phyloP scores from a whole-genome alignment of 495 filamentous ascomycete species.

The Margaritispora aquatica region DNA sequence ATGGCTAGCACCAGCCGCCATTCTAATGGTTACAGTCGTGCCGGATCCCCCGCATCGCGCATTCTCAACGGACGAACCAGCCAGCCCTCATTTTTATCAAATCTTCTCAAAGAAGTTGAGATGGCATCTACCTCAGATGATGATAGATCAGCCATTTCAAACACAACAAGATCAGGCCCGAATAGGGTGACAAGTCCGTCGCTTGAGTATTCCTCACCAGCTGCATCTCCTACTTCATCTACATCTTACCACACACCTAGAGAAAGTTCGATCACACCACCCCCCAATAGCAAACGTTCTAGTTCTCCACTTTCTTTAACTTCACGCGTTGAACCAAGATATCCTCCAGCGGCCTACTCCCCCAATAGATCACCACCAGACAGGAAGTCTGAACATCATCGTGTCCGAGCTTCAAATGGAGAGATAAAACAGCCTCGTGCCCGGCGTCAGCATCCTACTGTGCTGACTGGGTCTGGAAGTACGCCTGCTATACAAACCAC shows the following conservation, averaged over 20 bases:
- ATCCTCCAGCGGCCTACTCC: conserved; percentile 53
- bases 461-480: conserved; percentile 43
- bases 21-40: conserved; percentile 16
- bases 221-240: conserved; percentile 54
- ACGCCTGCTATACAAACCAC: conserved; percentile 47
- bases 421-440: conserved; percentile 48
- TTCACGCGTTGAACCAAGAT: conserved; percentile 55
- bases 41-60: conserved; percentile 26
- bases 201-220: conserved; percentile 62
- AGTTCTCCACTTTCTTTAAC: conserved; percentile 65
- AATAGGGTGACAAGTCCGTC: conserved; percentile 33
- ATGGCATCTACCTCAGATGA: conserved; percentile 51
- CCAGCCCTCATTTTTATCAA: conserved; percentile 66
- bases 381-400: background rate
- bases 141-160: conserved; percentile 37
- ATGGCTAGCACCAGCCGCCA: conserved; percentile 27
- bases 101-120: conserved; percentile 82
- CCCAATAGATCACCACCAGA: conserved; percentile 53
- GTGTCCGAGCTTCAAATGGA: background rate
- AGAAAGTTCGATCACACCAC: conserved; percentile 66
- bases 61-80: conserved; percentile 33
- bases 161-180: conserved; percentile 18
- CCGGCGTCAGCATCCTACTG: conserved; percentile 25
- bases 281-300: conserved; percentile 56
- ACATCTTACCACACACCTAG: conserved; percentile 64